phyloP scores from a whole-genome alignment of 2,329 filamentous ascomycete species.

The Colletotrichum musicola region DNA sequence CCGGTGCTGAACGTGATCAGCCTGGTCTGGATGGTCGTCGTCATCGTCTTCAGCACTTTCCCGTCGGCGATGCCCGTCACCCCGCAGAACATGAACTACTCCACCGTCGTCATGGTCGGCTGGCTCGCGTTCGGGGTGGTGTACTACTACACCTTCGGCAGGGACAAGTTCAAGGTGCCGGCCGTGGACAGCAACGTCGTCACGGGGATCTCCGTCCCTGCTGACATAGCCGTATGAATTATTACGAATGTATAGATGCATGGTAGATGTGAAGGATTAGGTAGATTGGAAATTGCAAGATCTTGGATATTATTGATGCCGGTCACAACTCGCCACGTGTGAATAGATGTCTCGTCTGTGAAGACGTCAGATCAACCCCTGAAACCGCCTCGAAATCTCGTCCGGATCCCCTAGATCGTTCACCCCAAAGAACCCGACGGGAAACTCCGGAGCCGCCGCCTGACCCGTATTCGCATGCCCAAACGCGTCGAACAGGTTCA shows the following conservation, averaged over 20 bases:
- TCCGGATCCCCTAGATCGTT: conserved; percentile 40
- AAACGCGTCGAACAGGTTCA: conserved; percentile 52
- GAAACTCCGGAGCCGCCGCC: conserved; percentile 34
- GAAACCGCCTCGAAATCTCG: conserved; percentile 49
- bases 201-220: conserved; percentile 26
- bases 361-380: conserved; percentile 45
- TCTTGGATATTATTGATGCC: neutral
- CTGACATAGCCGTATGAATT: conserved; percentile 5
- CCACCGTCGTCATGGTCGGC: conserved; percentile 55
- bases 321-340: neutral
- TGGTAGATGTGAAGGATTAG: neutral
- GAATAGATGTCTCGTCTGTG: neutral
- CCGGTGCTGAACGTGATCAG: conserved; percentile 54
- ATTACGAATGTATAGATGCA: too few species aligned
- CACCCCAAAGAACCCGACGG: conserved; percentile 20
- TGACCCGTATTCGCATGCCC: conserved; percentile 37
- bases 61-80: conserved; percentile 56
- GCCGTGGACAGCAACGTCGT: conserved; percentile 17
- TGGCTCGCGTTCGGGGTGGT: conserved; percentile 51
- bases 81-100: conserved; percentile 61
- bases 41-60: conserved; percentile 60
- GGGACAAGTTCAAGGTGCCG: conserved; percentile 46
- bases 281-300: neutral
- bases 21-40: conserved; percentile 57
- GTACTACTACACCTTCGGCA: conserved; percentile 48